phyloP scores from a whole-genome alignment of 2,329 filamentous ascomycete species.

The Cyphellophora attinorum region DNA sequence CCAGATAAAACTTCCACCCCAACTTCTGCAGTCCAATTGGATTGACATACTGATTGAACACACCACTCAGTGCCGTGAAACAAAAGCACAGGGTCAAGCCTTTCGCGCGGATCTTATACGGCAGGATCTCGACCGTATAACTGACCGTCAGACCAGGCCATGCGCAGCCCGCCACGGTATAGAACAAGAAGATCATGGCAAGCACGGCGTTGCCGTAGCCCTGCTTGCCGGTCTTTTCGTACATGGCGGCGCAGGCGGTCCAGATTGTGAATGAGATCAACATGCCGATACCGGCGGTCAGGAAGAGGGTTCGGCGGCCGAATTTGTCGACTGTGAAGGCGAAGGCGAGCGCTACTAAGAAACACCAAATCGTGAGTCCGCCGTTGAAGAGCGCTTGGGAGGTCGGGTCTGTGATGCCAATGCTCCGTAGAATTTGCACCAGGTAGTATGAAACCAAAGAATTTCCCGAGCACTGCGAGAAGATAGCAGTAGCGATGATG shows the following conservation, averaged over 20 bases:
- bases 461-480: slow-evolving; percentile 50
- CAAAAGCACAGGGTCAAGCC: slow-evolving; percentile 23
- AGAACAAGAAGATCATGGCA: slow-evolving; percentile 25
- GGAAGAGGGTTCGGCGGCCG: slow-evolving; percentile 33
- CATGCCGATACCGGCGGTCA: slow-evolving; percentile 33
- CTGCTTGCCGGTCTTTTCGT: slow-evolving; percentile 22
- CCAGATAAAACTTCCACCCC: slow-evolving; percentile 44
- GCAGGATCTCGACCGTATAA: slow-evolving; percentile 37
- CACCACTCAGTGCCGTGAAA: slow-evolving; percentile 32
- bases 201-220: slow-evolving; percentile 31
- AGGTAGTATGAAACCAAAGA: slow-evolving; percentile 31
- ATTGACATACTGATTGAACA: slow-evolving; percentile 40
- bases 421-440: slow-evolving; percentile 24
- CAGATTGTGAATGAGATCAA: slow-evolving; percentile 32
- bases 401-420: slow-evolving; percentile 26
- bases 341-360: slow-evolving; percentile 24
- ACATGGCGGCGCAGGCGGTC: slow-evolving; percentile 28
- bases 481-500: slow-evolving; percentile 41
- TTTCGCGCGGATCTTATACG: slow-evolving; percentile 38
- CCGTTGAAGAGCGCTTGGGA: slow-evolving; percentile 33
- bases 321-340: slow-evolving; percentile 29
- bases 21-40: slow-evolving; percentile 40
- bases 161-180: not conserved
- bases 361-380: slow-evolving; percentile 29
- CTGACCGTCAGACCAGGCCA: slow-evolving; percentile 21